phyloP scores from a whole-genome alignment of 139 green algal species.

The Chlorella sp. region DNA sequence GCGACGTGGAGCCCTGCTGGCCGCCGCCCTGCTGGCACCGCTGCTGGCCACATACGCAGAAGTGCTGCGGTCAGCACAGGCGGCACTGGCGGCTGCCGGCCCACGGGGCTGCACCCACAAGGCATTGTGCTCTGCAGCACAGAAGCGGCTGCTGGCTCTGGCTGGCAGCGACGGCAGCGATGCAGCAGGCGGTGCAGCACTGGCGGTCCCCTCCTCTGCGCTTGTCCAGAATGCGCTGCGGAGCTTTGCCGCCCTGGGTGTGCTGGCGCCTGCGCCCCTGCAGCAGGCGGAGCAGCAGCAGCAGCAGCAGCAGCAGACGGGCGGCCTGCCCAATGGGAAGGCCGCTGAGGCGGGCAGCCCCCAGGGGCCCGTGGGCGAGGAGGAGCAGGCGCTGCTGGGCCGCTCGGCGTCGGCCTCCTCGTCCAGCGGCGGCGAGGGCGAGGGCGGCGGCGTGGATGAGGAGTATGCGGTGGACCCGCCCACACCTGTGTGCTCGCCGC shows the following conservation, averaged over 20 bases:
- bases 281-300: background rate
- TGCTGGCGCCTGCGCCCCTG: background rate
- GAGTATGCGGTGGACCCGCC: background rate
- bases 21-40: slow-evolving; percentile 30
- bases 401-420: background rate
- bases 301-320: background rate
- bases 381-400: background rate
- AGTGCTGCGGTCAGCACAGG: background rate
- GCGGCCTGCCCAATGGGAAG: too few species aligned
- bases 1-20: background rate
- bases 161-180: background rate
- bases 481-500: background rate
- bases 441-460: background rate
- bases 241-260: background rate
- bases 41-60: slow-evolving; percentile 33
- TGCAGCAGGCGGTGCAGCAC: background rate
- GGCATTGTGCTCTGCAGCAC: slow-evolving; percentile 9
- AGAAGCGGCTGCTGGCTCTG: background rate
- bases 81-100: background rate
- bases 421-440: background rate
- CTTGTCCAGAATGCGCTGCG: slow-evolving; percentile 10
- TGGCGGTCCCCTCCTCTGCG: slow-evolving; percentile 6
- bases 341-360: background rate
- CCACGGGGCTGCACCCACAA: background rate
- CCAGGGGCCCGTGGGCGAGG: background rate